Evolutionary conservation across 2,329 filamentous ascomycete species (phyloP).

Genomic region (Monosporascus sp.): DNA sequence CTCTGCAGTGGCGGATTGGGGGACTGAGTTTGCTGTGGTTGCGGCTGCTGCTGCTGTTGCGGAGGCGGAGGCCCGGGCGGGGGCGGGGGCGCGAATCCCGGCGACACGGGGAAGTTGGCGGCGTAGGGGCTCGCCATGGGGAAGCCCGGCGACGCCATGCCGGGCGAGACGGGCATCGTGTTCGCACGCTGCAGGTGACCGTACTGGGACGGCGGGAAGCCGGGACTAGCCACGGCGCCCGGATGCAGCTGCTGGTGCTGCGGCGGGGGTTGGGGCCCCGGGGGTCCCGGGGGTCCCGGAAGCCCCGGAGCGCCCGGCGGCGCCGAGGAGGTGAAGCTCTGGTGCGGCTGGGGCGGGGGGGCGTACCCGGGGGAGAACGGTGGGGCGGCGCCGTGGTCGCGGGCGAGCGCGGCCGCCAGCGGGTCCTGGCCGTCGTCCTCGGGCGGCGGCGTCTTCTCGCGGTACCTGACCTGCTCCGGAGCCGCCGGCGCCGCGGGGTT

Average conservation of each 20-base stretch:
- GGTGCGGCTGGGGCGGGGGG: conserved; percentile 13
- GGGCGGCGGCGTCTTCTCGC: conserved; percentile 75
- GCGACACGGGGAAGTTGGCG: conserved; percentile 39
- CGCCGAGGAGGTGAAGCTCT: conserved; percentile 20
- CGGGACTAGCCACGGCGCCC: conserved; percentile 34
- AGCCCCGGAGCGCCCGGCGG: conserved; percentile 36
- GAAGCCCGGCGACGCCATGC: conserved; percentile 33
- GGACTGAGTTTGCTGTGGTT: conserved; percentile 19
- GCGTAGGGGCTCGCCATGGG: conserved; percentile 39
- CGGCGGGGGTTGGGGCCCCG: not conserved
- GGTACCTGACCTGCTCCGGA: conserved; percentile 64
- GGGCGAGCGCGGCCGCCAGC: conserved; percentile 50
- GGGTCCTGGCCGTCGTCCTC: conserved; percentile 59
- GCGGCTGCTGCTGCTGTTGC: conserved; percentile 4
- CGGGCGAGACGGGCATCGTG: conserved; percentile 42
- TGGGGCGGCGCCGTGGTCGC: conserved; percentile 48
- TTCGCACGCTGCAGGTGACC: conserved; percentile 40
- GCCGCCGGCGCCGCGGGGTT: conserved; percentile 75
- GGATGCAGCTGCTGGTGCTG: not conserved
- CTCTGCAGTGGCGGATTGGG: conserved; percentile 30
- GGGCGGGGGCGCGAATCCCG: conserved; percentile 36
- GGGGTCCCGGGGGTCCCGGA: conserved; percentile 37
- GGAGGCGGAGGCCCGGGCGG: conserved; percentile 1
- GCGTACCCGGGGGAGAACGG: conserved; percentile 46
- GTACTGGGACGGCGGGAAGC: conserved; percentile 38